phyloP scores from a whole-genome alignment of 2,329 filamentous ascomycete species.

The Sarocladiaceae sp. region DNA sequence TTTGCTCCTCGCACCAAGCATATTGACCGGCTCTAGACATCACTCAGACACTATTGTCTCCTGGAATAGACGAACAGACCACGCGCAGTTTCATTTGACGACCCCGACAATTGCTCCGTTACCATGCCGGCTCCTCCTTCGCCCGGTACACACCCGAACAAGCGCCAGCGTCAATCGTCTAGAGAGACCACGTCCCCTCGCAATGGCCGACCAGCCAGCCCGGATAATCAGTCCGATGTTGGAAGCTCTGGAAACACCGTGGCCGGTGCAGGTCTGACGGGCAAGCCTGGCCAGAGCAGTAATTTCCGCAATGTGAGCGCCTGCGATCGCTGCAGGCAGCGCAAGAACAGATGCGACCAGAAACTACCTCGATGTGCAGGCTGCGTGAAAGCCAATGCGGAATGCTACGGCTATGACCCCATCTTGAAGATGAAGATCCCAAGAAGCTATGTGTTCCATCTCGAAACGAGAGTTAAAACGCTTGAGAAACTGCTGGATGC shows the following conservation, averaged over 20 bases:
- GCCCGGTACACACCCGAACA: slow-evolving; percentile 47
- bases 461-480: slow-evolving; percentile 81
- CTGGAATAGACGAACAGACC: background rate
- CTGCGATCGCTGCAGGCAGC: slow-evolving; percentile 85
- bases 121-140: slow-evolving; percentile 41
- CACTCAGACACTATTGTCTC: background rate
- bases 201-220: slow-evolving; percentile 21
- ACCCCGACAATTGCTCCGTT: background rate
- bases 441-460: slow-evolving; percentile 87
- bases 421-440: slow-evolving; percentile 96
- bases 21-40: too few species aligned
- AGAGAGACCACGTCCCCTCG: slow-evolving; percentile 36
- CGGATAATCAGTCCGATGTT: slow-evolving; percentile 29
- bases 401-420: slow-evolving; percentile 92
- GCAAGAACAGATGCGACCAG: slow-evolving; percentile 96
- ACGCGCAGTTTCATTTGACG: background rate
- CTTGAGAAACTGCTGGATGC: slow-evolving; percentile 71
- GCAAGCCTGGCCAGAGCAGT: slow-evolving; percentile 54
- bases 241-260: slow-evolving; percentile 21
- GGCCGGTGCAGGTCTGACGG: slow-evolving; percentile 20
- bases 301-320: slow-evolving; percentile 86
- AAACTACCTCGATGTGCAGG: slow-evolving; percentile 84
- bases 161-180: slow-evolving; percentile 53
- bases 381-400: slow-evolving; percentile 87
- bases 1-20: background rate